phyloP scores from a whole-genome alignment of 495 filamentous ascomycete species.

The Sabuloglossum arenarium region DNA sequence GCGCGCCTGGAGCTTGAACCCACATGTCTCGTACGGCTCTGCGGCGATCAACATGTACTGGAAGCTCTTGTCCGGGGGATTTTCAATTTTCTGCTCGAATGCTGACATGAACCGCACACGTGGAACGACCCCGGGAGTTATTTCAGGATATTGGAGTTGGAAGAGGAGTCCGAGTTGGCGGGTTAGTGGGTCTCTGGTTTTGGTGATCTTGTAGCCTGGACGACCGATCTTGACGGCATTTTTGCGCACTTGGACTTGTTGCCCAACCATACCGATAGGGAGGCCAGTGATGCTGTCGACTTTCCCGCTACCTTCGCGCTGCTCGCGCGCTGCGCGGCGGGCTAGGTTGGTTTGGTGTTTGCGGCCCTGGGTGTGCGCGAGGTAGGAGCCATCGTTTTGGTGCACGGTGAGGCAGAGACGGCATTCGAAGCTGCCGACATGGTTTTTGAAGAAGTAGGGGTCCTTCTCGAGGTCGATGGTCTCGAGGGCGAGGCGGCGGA shows the following conservation, averaged over 20 bases:
- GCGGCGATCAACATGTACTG: conserved; percentile 93
- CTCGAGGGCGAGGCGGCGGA: conserved; percentile 94
- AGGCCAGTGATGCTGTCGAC: conserved; percentile 56
- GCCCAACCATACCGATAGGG: conserved; percentile 51
- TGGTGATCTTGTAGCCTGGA: conserved; percentile 96
- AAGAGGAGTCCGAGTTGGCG: conserved; percentile 79
- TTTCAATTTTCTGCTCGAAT: conserved; percentile 88
- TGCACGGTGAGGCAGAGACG: conserved; percentile 96
- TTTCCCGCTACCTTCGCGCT: conserved; percentile 55
- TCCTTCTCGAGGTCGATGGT: conserved; percentile 98
- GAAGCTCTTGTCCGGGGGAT: conserved; percentile 78
- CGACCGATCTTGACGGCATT: conserved; percentile 95
- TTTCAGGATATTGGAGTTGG: conserved; percentile 90
- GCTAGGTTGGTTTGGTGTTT: conserved; percentile 99
- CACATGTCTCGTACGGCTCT: conserved; percentile 94
- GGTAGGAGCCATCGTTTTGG: conserved; percentile 98
- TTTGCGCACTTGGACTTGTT: conserved; percentile 53
- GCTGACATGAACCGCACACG: conserved; percentile 93
- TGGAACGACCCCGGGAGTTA: conserved; percentile 50
- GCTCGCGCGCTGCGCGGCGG: conserved; percentile 78
- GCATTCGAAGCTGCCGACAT: conserved; percentile 95
- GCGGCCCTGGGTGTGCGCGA: conserved; percentile 93
- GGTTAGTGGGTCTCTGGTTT: conserved; percentile 76
- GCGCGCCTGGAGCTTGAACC: conserved; percentile 84
- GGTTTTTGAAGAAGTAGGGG: conserved; percentile 99